Percentiles rank a stretch among this genome's conserved stretches.
These are phyloP conservation scores for Fraxinus quadrangulata DNA, from an alignment of 257 asterid genomes.

Conservation along the genomic window DNA sequence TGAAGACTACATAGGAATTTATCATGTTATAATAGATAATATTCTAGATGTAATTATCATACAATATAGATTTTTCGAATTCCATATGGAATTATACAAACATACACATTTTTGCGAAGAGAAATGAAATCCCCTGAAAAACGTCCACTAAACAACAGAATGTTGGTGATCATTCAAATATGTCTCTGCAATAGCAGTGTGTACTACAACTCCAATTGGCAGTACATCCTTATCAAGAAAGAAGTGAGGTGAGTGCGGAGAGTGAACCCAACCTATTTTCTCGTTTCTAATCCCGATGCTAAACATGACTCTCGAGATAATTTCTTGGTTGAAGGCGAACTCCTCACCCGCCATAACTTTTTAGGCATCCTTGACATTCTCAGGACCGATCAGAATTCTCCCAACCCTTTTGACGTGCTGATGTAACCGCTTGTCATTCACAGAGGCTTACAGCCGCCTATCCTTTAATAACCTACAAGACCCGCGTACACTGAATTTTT, in stretches of 20 bases:
- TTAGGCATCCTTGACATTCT: slow-evolving; percentile 41
- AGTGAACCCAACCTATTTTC: slow-evolving; percentile 55
- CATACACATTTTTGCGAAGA: neutral
- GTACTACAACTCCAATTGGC: slow-evolving; percentile 71
- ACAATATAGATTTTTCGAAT: neutral
- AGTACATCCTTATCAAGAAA: slow-evolving; percentile 74
- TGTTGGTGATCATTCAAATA: slow-evolving; percentile 38
- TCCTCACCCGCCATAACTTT: slow-evolving; percentile 86
- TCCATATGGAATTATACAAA: neutral
- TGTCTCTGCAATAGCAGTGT: slow-evolving; percentile 44
- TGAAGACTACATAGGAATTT: neutral
- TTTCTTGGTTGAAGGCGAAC: slow-evolving; percentile 72
- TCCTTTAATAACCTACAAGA: slow-evolving; percentile 60
- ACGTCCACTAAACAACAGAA: neutral
- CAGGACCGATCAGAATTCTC: slow-evolving; percentile 53
- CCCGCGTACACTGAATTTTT: neutral
- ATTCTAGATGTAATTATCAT: no score
- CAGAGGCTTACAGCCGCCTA: slow-evolving; percentile 63
- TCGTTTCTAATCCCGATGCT: slow-evolving; percentile 65
- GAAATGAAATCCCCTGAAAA: neutral
- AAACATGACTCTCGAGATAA: slow-evolving; percentile 72
- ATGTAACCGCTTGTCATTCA: slow-evolving; percentile 55
- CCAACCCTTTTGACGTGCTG: slow-evolving; percentile 62
- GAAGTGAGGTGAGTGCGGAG: slow-evolving; percentile 81
- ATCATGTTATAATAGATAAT: no score